A percentile compares a stretch with the other conserved stretches of the same genome.
phyloP scores from a whole-genome alignment of 768 basidiomycete genomes.

The Tephrocybe sp. region DNA sequence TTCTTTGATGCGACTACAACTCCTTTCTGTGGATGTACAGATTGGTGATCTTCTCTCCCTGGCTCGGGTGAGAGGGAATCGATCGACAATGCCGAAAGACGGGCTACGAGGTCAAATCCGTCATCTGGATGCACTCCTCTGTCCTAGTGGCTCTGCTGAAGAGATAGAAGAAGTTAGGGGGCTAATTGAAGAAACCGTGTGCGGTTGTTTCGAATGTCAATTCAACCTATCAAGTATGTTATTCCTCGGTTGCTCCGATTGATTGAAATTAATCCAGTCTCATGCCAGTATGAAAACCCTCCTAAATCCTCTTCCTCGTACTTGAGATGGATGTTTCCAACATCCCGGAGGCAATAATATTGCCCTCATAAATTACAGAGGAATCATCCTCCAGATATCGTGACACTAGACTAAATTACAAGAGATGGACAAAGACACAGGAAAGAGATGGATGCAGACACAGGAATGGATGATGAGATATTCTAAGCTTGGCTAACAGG shows the following conservation, averaged over 20 bases:
- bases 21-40: conserved; percentile 16
- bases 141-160: conserved; percentile 15
- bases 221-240: conserved; percentile 1
- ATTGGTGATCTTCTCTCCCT: conserved; percentile 19
- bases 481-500: conserved; percentile 59
- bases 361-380: neutral
- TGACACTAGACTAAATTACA: neutral
- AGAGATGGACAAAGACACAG: neutral
- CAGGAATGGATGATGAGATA: neutral
- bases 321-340: too few species aligned
- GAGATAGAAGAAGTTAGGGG: conserved; percentile 18
- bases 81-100: neutral
- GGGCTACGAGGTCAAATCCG: conserved; percentile 16
- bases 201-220: conserved; percentile 17
- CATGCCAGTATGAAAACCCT: too few species aligned
- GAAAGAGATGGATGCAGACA: neutral
- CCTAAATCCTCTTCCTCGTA: too few species aligned
- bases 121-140: conserved; percentile 22
- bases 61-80: conserved; percentile 21
- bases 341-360: too few species aligned
- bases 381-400: neutral
- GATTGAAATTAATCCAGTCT: too few species aligned
- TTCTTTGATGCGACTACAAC: conserved; percentile 20
- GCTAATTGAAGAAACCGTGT: conserved; percentile 15
- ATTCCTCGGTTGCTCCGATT: too few species aligned